Percentiles rank a stretch among this genome's conserved stretches.
Evolutionary conservation across 2,329 filamentous ascomycete genomes (phyloP).

Genomic region (Aspergillus sp.): DNA sequence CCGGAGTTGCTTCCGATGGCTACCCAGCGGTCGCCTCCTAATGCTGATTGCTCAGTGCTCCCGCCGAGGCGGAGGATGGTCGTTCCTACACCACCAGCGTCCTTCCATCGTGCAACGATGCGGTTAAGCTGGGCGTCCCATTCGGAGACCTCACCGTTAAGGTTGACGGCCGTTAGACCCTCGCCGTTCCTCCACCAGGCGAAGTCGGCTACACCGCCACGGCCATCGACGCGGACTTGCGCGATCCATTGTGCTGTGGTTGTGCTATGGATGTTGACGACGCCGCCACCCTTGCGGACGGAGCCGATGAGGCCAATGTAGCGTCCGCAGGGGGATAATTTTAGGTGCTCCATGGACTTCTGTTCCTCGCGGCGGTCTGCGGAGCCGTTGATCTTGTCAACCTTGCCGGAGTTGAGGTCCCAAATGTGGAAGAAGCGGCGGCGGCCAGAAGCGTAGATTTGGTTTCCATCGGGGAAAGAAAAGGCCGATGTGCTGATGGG

Average conservation of each 20-base stretch:
- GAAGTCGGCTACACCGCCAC: constrained; percentile 84
- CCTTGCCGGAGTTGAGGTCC: constrained; percentile 77
- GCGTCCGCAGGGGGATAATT: constrained; percentile 78
- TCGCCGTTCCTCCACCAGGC: constrained; percentile 86
- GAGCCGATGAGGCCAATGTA: constrained; percentile 83
- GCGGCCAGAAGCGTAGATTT: constrained; percentile 84
- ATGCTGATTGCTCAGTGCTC: constrained; percentile 33
- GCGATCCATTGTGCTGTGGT: constrained; percentile 83
- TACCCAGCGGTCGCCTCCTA: constrained; percentile 83
- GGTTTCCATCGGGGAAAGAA: constrained; percentile 67
- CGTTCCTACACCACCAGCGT: constrained; percentile 84
- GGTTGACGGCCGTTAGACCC: constrained; percentile 78
- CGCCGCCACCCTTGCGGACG: constrained; percentile 79
- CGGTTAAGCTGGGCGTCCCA: constrained; percentile 70
- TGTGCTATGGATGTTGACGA: constrained; percentile 81
- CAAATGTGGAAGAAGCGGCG: constrained; percentile 92
- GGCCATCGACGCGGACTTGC: constrained; percentile 76
- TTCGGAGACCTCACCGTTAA: constrained; percentile 86
- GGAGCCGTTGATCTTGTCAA: constrained; percentile 78
- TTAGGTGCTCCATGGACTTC: constrained; percentile 87
- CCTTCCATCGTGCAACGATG: constrained; percentile 80
- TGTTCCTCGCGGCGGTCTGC: constrained; percentile 74
- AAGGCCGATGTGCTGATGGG: constrained; percentile 85
- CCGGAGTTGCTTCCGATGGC: constrained; percentile 83
- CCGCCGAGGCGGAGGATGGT: constrained; percentile 77